Evolutionary conservation across 2,329 filamentous ascomycete species (phyloP), one percentile per base, ranked within the genome.

Genomic region (Fonsecaea nubica): DNA sequence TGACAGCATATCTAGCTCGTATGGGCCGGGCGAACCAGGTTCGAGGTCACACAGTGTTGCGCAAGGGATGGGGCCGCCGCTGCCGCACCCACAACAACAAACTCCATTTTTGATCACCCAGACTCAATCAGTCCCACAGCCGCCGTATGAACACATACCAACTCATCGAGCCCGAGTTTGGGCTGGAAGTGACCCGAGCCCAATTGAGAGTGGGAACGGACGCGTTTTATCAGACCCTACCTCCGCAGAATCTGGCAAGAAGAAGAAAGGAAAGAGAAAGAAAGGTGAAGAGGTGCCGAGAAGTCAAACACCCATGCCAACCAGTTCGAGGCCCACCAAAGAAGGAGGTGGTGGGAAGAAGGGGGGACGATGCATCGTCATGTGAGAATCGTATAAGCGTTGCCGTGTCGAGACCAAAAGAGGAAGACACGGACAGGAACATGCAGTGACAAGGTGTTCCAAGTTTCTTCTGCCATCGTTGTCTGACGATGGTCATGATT

Each of bases 311-410:
- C 58, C 66, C 4, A 62, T 59, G 36, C 48, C 66, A 18, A 59
- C 38, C 10, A 25, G 54, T 12, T 36, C 54, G 7, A 36, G 21
- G 25, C 32, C 30, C 35, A 38, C 50, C 18, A 35, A 63, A 58
- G 45, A 61, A 18, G 57, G 38, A 12, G 18, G 45, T 1, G 40
- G 40, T 18, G 56, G 38, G 40, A 64, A 71, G 52, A 71, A 67
- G 25, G 66, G 65, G 21, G 59, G 66, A 32, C 65, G 61, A 59
- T 72, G 71, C 64, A 40, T 68, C 36, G 69, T 72, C 50, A 72
- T 72, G 71, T 72, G 45, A 70, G n/a, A 10, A 25, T 21, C 7
- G 45, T 21, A 50, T 9, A 10, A 9, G 9, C 4, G 5, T n/a
- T 10, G 18, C 8, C 9, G 8, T 12, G 21, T 21, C 18, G 18